A percentile compares a stretch with the other conserved stretches of the same genome.
Evolutionary conservation across 169 alveolate species (phyloP).

Genomic region (Plasmodium coatneyi): DNA sequence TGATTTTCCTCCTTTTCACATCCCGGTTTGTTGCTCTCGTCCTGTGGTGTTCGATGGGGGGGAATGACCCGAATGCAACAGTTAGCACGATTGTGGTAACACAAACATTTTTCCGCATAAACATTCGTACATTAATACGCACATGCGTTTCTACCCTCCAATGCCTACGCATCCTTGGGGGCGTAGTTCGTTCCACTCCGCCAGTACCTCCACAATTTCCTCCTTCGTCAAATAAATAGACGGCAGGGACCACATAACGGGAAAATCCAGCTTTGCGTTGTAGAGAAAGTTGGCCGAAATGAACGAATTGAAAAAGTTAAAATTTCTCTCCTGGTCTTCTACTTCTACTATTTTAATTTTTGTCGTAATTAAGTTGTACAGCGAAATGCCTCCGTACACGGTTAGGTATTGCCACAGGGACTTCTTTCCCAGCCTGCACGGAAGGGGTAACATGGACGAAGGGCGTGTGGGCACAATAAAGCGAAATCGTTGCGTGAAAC

Average conservation of each 20-base stretch:
- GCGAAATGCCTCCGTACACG: constrained; percentile 55
- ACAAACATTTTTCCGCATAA: not conserved
- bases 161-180: not conserved
- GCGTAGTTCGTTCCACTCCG: not conserved
- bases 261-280: constrained; percentile 31
- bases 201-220: constrained; percentile 41
- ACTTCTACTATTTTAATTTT: constrained; percentile 69
- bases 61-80: not conserved
- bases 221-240: constrained; percentile 41
- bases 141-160: not conserved
- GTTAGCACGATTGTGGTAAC: not conserved
- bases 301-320: constrained; percentile 52
- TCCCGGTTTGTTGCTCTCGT: constrained; percentile 13
- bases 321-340: constrained; percentile 49
- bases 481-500: not conserved
- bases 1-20: constrained; percentile 40
- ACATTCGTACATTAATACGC: not conserved
- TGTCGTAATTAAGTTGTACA: constrained; percentile 55
- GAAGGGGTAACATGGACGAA: not conserved
- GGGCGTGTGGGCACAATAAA: not conserved
- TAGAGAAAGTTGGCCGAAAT: constrained; percentile 50
- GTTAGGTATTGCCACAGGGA: constrained; percentile 63
- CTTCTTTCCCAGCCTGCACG: constrained; percentile 44
- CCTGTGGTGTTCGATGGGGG: not conserved
- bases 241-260: constrained; percentile 56